Percentiles rank a stretch among this genome's conserved stretches.
phyloP scores from a whole-genome alignment of 148 eudicot species.

The Polygonum maritimum region DNA sequence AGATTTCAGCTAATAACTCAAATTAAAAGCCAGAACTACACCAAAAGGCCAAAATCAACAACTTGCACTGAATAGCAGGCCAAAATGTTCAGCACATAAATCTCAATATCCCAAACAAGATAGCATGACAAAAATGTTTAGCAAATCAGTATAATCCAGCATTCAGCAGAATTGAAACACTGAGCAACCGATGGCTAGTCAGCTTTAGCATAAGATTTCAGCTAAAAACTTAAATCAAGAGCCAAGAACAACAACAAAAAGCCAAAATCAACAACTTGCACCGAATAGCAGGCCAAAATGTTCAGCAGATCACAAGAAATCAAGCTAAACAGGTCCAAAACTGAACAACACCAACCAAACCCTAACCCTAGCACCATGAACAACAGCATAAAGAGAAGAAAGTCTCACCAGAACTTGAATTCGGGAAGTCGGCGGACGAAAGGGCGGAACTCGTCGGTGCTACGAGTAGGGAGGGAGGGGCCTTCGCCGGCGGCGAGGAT shows the following conservation, averaged over 20 bases:
- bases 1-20: too few relatives aligned
- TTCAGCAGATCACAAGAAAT: too few relatives aligned
- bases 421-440: conserved; percentile 50
- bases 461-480: conserved; percentile 26
- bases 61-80: too few relatives aligned
- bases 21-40: not conserved
- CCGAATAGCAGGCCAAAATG: too few relatives aligned
- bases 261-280: too few relatives aligned
- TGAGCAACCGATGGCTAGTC: not conserved
- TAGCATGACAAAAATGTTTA: too few relatives aligned
- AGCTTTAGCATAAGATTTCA: not conserved
- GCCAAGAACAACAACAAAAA: too few relatives aligned
- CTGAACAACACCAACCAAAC: not conserved
- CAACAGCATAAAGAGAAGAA: not conserved
- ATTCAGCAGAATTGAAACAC: not conserved
- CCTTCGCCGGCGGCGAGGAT: conserved; percentile 20
- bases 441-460: conserved; percentile 52
- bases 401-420: conserved; percentile 38
- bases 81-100: too few relatives aligned
- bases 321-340: too few relatives aligned
- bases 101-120: too few relatives aligned
- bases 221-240: not conserved
- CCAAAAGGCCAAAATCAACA: too few relatives aligned
- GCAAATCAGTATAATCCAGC: too few relatives aligned
- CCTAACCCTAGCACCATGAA: not conserved